Conservation (phyloP, 2,329 filamentous ascomycete genomes). For the Atkinsonella texensis region DNA sequence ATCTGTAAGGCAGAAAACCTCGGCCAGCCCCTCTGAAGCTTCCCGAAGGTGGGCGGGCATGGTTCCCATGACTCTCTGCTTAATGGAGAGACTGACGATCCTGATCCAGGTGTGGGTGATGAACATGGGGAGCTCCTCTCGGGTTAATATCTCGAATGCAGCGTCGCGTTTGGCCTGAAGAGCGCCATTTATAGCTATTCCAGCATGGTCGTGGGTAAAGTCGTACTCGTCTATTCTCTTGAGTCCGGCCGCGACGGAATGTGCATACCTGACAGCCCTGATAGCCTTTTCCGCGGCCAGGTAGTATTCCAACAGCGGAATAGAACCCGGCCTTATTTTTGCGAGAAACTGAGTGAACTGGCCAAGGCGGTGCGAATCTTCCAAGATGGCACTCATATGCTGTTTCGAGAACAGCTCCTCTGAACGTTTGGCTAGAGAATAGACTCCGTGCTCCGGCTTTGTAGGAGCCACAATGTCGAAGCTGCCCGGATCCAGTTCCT, state of each 20-base stretch:
- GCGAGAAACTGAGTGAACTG: constrained; percentile 58
- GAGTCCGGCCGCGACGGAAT: constrained; percentile 52
- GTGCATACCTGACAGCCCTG: constrained; percentile 58
- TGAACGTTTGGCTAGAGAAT: constrained; percentile 51
- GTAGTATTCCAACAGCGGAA: constrained; percentile 59
- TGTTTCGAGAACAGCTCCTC: constrained; percentile 54
- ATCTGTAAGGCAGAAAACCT: constrained; percentile 68
- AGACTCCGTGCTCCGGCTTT: constrained; percentile 2
- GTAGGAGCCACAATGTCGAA: constrained; percentile 1
- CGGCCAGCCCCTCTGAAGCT: constrained; percentile 62
- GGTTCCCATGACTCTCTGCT: constrained; percentile 54
- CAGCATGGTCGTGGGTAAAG: constrained; percentile 39
- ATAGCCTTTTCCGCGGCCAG: constrained; percentile 60
- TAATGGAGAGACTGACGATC: constrained; percentile 58
- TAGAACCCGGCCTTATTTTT: constrained; percentile 44
- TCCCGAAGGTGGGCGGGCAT: constrained; percentile 51
- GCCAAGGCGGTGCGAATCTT: constrained; percentile 48
- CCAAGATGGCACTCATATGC: constrained; percentile 54
- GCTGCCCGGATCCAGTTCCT: constrained; percentile 1
- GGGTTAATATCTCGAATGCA: constrained; percentile 51
- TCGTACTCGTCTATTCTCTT: constrained; percentile 41
- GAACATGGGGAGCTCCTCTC: constrained; percentile 60
- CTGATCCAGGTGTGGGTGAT: constrained; percentile 57
- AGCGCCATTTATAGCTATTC: constrained; percentile 41
- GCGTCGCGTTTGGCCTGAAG: constrained; percentile 51